A percentile compares a stretch with the other conserved stretches of the same genome.
These are phyloP conservation scores for Brettanomyces anomalus DNA, from an alignment of 805 yeast species.

Conservation along the genomic window DNA sequence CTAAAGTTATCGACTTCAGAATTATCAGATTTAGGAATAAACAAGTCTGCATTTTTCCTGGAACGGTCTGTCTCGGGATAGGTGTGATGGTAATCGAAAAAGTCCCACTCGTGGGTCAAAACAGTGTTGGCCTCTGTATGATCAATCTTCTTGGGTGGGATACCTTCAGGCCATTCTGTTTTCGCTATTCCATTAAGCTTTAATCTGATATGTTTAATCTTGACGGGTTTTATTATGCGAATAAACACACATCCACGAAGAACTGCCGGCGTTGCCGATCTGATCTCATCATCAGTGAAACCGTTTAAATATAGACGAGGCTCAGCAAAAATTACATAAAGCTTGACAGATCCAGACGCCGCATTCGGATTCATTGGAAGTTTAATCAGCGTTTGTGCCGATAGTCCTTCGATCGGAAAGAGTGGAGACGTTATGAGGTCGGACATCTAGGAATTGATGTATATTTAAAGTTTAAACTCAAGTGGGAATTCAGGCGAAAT, in stretches of 20 bases:
- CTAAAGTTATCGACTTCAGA: constrained; percentile 27
- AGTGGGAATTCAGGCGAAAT: too few relatives aligned
- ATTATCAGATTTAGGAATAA: constrained; percentile 21
- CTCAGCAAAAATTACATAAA: constrained; percentile 74
- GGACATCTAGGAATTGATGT: too few relatives aligned
- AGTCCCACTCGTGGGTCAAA: constrained; percentile 85
- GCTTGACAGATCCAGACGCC: constrained; percentile 54
- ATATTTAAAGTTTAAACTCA: too few relatives aligned
- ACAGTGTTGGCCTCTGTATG: constrained; percentile 57
- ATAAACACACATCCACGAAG: constrained; percentile 73
- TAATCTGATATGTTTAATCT: constrained; percentile 54
- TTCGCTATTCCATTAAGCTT: constrained; percentile 58
- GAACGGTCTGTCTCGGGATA: constrained; percentile 19
- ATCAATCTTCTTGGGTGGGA: constrained; percentile 76
- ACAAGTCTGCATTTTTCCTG: constrained; percentile 42
- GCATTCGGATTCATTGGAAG: constrained; percentile 49
- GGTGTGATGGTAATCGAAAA: constrained; percentile 39
- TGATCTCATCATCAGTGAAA: constrained; percentile 55
- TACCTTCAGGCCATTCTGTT: constrained; percentile 98
- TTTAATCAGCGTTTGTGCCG: constrained; percentile 33
- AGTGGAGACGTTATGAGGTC: constrained; percentile 28
- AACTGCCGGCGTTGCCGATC: constrained; percentile 64
- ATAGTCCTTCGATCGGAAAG: constrained; percentile 35
- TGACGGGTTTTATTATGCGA: constrained; percentile 62
- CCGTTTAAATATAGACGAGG: constrained; percentile 77